Conservation (phyloP, 768 basidiomycete species). For the Agaricus subrufescens region DNA sequence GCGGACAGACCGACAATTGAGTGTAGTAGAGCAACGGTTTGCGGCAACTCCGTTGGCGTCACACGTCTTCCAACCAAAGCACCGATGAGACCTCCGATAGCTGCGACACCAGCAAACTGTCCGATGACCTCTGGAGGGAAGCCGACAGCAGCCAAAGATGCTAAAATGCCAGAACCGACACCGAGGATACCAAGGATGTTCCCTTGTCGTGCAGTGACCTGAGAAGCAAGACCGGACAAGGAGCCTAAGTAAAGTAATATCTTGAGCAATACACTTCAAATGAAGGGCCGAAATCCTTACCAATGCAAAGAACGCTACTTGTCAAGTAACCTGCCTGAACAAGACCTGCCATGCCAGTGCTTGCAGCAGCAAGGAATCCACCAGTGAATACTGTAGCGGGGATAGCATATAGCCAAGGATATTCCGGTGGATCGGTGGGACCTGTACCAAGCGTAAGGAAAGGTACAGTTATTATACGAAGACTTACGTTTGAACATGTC, state of each 20-base stretch:
- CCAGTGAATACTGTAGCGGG: slow-evolving; percentile 82
- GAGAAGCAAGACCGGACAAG: slow-evolving; percentile 73
- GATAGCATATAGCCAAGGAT: slow-evolving; percentile 76
- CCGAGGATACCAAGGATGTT: slow-evolving; percentile 86
- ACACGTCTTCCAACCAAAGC: slow-evolving; percentile 76
- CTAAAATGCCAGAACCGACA: slow-evolving; percentile 74
- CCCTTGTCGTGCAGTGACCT: slow-evolving; percentile 81
- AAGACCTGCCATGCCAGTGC: slow-evolving; percentile 79
- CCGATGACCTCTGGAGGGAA: slow-evolving; percentile 69
- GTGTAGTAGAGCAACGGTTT: slow-evolving; percentile 74
- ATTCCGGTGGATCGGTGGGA: slow-evolving; percentile 83
- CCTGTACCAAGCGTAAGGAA: slow-evolving; percentile 32
- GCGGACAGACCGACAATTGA: slow-evolving; percentile 89
- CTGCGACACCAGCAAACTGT: slow-evolving; percentile 75
- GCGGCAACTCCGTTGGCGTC: slow-evolving; percentile 84
- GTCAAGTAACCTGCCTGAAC: slow-evolving; percentile 87
- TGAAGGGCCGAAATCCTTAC: slow-evolving; percentile 26
- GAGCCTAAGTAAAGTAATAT: slow-evolving; percentile 43
- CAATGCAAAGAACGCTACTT: slow-evolving; percentile 83
- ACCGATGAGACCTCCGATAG: slow-evolving; percentile 69
- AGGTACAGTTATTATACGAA: not conserved
- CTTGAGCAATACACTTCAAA: not conserved
- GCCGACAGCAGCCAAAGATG: slow-evolving; percentile 80
- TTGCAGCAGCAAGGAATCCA: slow-evolving; percentile 77
- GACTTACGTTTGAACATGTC: slow-evolving; percentile 84